Evolutionary conservation across 192 early-diverging fungal species (phyloP), one percentile per base, ranked within the genome.

Genomic region (Funneliformis mosseae): DNA sequence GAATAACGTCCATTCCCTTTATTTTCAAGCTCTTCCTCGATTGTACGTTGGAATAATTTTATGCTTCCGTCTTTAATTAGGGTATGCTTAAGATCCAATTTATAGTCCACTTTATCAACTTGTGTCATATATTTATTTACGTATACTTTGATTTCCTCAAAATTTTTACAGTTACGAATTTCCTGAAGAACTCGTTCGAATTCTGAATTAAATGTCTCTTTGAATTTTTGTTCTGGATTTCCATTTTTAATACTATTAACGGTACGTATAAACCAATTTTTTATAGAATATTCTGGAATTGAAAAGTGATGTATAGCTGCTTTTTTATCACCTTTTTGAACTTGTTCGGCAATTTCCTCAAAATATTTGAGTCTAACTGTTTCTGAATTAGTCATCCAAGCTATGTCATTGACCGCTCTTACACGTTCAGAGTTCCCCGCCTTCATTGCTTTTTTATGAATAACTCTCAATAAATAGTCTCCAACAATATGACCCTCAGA

Each of bases 311-410:
- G 8, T 55, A 76, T 76, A 41, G 74, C 74, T 5, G 60, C 21
- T 23, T 55, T 16, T 21, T 55, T 76, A 4, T 76, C 6, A 41
- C 59, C 74, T 9, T 61, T 61, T 41, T 76, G 33, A 76, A 76
- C 74, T 11, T 76, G 33, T 23, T 76, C 55, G n/a, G 74, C 74
- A 55, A 76, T 38, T 18, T 27, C 39, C 33, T 39, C 25, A 39
- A 76, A 76, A 41, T 76, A 76, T 41, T 76, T 76, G 41, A 76
- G 74, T 11, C 74, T 55, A n/a, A 76, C 55, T 55, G 43, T 16
- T 45, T 76, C 74, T 61, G 12, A 5, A 41, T 18, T 12, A 1
- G 28, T 76, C 39, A 61, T 28, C 74, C 74, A 76, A 9, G 9
- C 8, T 2, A 76, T n/a, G 21, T 76, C n/a, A 12, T 11, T 18